Evolutionary conservation across 2,329 filamentous ascomycete species (phyloP).

Genomic region (Periglandula ipomoeae): DNA sequence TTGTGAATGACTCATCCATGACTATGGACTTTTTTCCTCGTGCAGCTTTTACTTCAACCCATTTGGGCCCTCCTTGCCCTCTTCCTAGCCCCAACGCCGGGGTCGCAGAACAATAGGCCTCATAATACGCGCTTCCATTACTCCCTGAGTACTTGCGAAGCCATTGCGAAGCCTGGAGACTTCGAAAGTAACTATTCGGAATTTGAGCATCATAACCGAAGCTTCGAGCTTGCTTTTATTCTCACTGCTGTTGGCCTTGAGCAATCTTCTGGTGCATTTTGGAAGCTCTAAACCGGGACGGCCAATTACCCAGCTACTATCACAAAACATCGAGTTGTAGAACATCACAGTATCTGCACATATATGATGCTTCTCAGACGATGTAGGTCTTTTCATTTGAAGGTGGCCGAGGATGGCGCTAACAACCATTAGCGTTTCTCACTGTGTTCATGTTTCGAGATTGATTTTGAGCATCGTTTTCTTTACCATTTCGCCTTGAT

Average conservation of each 20-base stretch:
- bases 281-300: too few species aligned
- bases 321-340: not conserved
- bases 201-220: not conserved
- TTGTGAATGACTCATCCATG: not conserved
- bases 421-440: not conserved
- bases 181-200: conserved; percentile 4
- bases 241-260: not conserved
- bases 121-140: conserved; percentile 17
- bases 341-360: not conserved
- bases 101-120: conserved; percentile 34
- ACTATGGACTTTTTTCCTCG: not conserved
- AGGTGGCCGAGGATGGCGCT: not conserved
- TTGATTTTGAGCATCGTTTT: conserved; percentile 12
- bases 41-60: not conserved
- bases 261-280: too few species aligned
- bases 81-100: conserved; percentile 37
- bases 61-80: conserved; percentile 1
- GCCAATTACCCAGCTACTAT: too few species aligned
- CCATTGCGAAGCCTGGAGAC: conserved; percentile 12
- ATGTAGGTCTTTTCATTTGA: not conserved
- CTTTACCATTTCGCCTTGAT: not conserved
- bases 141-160: conserved; percentile 13
- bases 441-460: not conserved
- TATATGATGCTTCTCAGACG: conserved; percentile 1
- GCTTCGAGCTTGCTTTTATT: not conserved